phyloP scores from a whole-genome alignment of 2,329 filamentous ascomycete genomes.

The Xylaria sp. region DNA sequence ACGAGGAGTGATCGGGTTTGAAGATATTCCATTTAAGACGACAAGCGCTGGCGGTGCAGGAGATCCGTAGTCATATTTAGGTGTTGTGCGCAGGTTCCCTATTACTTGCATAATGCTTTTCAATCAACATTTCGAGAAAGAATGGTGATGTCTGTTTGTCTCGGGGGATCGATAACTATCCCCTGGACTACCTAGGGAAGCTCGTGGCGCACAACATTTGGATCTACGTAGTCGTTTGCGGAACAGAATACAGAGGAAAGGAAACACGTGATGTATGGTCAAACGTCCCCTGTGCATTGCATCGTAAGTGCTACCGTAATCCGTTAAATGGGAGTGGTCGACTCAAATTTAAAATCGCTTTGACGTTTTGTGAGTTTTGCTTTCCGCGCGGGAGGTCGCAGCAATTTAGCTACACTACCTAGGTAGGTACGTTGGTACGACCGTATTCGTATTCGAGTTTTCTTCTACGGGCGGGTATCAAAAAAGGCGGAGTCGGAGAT shows the following conservation, averaged over 20 bases:
- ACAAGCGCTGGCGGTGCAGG: neutral
- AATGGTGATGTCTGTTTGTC: too few relatives aligned
- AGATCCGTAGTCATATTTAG: neutral
- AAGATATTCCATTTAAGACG: neutral
- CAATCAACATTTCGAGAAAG: too few relatives aligned
- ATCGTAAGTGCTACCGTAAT: neutral
- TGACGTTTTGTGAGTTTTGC: neutral
- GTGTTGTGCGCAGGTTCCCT: neutral
- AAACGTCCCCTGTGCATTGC: neutral
- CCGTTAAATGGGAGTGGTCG: neutral
- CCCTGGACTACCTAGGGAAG: too few relatives aligned
- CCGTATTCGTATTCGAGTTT: conserved; percentile 40
- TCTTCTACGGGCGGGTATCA: neutral
- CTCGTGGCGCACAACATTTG: neutral
- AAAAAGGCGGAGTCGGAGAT: conserved; percentile 32
- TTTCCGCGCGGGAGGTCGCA: neutral
- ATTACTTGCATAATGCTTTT: neutral
- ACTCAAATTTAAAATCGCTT: conserved; percentile 8
- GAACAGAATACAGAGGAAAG: neutral
- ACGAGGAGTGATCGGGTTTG: too few relatives aligned
- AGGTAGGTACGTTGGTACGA: conserved; percentile 3
- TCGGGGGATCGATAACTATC: too few relatives aligned
- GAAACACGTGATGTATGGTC: neutral
- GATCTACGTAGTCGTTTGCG: neutral
- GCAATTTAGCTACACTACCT: neutral